Conservation (phyloP, 495 filamentous ascomycete genomes). For the Penicillium bovifimosum region DNA sequence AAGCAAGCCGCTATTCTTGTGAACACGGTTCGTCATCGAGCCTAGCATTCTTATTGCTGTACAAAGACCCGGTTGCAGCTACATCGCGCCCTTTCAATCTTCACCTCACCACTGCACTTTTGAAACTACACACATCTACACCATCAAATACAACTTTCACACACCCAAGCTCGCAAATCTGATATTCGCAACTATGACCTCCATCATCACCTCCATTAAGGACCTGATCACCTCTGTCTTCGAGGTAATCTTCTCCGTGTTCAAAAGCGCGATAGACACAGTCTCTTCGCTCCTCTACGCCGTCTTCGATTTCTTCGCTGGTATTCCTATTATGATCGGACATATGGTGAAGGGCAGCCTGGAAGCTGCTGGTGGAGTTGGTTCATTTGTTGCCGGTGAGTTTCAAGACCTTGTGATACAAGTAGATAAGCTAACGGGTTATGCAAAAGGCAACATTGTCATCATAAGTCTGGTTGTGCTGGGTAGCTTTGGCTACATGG, state of each 20-base stretch:
- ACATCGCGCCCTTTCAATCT: background rate
- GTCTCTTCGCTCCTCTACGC: background rate
- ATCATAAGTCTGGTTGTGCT: constrained; percentile 10
- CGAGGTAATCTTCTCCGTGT: constrained; percentile 16
- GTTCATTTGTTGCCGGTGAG: constrained; percentile 14
- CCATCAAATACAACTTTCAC: background rate
- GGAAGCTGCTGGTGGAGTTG: constrained; percentile 13
- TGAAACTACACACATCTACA: background rate
- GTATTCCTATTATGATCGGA: background rate
- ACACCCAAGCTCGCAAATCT: background rate
- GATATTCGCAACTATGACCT: constrained; percentile 8
- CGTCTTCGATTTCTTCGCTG: constrained; percentile 5
- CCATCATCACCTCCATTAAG: constrained; percentile 16
- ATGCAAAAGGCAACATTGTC: constrained; percentile 14
- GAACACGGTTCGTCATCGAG: background rate
- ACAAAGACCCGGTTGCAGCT: background rate
- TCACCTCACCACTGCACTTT: too few relatives aligned
- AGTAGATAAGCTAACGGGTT: background rate
- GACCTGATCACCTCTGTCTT: constrained; percentile 15
- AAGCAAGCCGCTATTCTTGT: background rate
- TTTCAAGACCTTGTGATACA: background rate
- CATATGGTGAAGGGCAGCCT: background rate
- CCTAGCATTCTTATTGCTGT: background rate
- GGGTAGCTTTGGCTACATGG: constrained; percentile 10
- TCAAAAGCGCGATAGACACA: constrained; percentile 2